Evolutionary conservation across 169 alveolate species (phyloP).

Genomic region (Perkinsus olseni): DNA sequence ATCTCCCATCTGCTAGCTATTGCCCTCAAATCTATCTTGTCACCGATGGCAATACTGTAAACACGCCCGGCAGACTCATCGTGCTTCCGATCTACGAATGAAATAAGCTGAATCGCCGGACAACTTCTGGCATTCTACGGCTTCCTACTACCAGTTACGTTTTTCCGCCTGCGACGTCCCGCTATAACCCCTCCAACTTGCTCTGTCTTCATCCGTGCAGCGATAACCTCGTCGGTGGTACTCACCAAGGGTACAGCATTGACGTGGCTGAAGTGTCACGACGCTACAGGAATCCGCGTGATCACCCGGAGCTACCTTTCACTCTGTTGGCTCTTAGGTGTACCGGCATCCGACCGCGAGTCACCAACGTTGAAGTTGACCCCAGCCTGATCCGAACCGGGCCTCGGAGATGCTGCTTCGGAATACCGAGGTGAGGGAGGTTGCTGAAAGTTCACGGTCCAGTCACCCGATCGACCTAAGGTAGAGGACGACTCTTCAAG

Average conservation of each 20-base stretch:
- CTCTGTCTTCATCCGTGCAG: background rate
- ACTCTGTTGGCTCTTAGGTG: background rate
- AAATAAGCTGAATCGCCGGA: background rate
- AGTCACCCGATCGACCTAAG: background rate
- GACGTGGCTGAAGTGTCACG: background rate
- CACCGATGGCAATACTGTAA: background rate
- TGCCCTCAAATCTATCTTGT: background rate
- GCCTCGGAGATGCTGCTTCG: background rate
- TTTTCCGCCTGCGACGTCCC: background rate
- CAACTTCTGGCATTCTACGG: background rate
- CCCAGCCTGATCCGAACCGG: background rate
- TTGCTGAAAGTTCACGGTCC: background rate
- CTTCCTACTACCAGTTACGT: background rate
- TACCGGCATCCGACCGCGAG: background rate
- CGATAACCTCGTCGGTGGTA: background rate
- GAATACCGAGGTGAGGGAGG: background rate
- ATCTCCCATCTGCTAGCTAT: background rate
- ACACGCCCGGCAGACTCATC: background rate
- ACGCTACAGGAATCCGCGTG: background rate
- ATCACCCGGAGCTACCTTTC: background rate
- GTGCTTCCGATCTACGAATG: background rate
- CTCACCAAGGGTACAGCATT: background rate
- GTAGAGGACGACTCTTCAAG: background rate
- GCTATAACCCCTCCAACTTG: background rate
- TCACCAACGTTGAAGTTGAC: background rate